phyloP scores from a whole-genome alignment of 2,329 filamentous ascomycete species.

The Hypoxylon sp. region DNA sequence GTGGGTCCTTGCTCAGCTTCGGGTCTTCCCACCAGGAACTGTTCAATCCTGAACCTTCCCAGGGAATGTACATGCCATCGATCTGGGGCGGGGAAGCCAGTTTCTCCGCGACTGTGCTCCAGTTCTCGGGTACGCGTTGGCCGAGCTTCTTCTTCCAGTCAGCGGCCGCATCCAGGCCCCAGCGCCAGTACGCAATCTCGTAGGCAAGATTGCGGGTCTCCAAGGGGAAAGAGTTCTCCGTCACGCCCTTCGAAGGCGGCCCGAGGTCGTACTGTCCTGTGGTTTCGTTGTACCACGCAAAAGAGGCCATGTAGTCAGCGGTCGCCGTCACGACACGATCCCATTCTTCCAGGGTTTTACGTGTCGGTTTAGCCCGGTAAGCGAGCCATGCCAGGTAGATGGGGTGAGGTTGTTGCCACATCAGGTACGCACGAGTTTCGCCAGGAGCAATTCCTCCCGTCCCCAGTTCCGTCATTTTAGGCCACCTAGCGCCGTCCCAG shows the following conservation, averaged over 20 bases:
- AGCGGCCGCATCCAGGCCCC: conserved; percentile 62
- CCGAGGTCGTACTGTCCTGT: conserved; percentile 59
- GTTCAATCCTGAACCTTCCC: conserved; percentile 61
- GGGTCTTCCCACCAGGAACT: conserved; percentile 61
- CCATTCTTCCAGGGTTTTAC: conserved; percentile 49
- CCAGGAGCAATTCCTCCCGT: conserved; percentile 64
- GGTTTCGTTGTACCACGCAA: conserved; percentile 53
- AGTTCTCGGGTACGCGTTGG: conserved; percentile 57
- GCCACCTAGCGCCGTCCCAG: conserved; percentile 58
- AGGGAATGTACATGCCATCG: conserved; percentile 61
- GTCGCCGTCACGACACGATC: conserved; percentile 49
- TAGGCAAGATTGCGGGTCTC: conserved; percentile 64
- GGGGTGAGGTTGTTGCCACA: conserved; percentile 67
- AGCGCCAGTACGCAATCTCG: conserved; percentile 65
- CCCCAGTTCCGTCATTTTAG: conserved; percentile 65
- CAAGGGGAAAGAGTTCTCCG: conserved; percentile 65
- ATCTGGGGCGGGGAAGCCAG: conserved; percentile 61
- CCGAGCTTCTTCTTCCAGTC: conserved; percentile 61
- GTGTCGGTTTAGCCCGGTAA: conserved; percentile 50
- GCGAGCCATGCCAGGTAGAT: conserved; percentile 55
- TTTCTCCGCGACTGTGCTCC: conserved; percentile 60
- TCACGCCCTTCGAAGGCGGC: conserved; percentile 63
- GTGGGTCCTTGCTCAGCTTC: conserved; percentile 59
- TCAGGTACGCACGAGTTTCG: conserved; percentile 64
- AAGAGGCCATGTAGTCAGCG: conserved; percentile 54